Base-by-base conservation (phyloP, 495 filamentous ascomycete species). In the Tetracladium marchalianum region DNA sequence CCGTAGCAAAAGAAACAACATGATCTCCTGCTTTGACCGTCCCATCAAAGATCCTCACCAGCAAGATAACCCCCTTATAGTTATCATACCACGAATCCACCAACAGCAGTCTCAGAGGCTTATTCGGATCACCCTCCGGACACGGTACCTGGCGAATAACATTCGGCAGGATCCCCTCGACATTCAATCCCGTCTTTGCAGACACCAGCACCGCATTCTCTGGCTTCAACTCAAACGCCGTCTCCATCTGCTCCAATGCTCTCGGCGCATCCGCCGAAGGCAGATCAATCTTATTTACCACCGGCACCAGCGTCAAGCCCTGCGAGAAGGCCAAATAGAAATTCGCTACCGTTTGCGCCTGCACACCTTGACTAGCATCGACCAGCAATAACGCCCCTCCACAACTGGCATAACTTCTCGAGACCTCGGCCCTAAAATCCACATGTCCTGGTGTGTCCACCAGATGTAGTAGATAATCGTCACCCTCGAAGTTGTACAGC, bases 81-180 rank as follows among this genome's bases (percentile, higher is more conserved):
- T 79, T 87, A 50, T 93, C 87, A 60, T 98, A 98, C 92, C 92
- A 98, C 6, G 88, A 95, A 60, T 98, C 92, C 35, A 98, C 89
- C 16, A 98, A 77, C 6, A 98, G 66, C 67, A 97, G 79, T 33
- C 85, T 77, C 27, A 96, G 64, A 12, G 87, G 85, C 53, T 76
- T 82, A 8, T 59, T 68, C 39, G 66, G 59, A 54, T 89, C 80
- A n/a, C 89, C 89, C 1, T 74, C 65, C 4, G 89, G 89, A 64
- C 78, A 73, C 15, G 92, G 90, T 11, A 97, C 81, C 34, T 84
- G 71, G 50, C 92, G 82, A 31, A 97, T 78, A 11, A 97, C 87
- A 13, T 76, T 78, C 0, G 92, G 93, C 22, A 98, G 69, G 9
- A 97, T 61, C 11, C 76, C 69, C 32, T 79, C 80, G 2, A 98